phyloP scores from a whole-genome alignment of 805 yeast genomes.

The Wickerhamiella australiensis region DNA sequence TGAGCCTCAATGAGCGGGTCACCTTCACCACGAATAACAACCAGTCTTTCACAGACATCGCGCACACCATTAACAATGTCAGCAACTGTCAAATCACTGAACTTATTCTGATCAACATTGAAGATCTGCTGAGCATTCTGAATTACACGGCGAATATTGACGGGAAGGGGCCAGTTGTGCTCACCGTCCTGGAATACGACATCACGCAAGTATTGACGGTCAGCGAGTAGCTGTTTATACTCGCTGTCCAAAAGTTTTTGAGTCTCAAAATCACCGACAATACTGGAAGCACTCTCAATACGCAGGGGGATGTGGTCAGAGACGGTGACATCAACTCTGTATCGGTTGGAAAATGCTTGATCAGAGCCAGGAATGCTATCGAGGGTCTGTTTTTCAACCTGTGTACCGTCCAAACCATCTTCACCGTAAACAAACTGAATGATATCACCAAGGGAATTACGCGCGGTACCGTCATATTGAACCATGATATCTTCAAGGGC shows the following conservation, averaged over 20 bases:
- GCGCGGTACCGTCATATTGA: conserved; percentile 94
- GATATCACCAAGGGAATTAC: conserved; percentile 93
- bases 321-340: conserved; percentile 76
- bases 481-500: conserved; percentile 97
- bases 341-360: conserved; percentile 66
- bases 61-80: conserved; percentile 68
- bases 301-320: conserved; percentile 51
- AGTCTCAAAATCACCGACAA: conserved; percentile 74
- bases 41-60: conserved; percentile 50
- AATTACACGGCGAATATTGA: conserved; percentile 86
- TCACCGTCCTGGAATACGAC: conserved; percentile 87
- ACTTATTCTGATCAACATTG: conserved; percentile 80
- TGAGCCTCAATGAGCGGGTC: conserved; percentile 72
- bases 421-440: conserved; percentile 97
- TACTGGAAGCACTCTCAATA: conserved; percentile 81
- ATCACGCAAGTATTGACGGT: conserved; percentile 67
- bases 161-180: conserved; percentile 94
- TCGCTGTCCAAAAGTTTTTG: conserved; percentile 77
- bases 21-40: conserved; percentile 74
- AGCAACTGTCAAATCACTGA: conserved; percentile 76
- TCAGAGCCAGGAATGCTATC: conserved; percentile 94
- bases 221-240: conserved; percentile 61
- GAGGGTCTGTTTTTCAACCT: conserved; percentile 89
- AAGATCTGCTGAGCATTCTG: conserved; percentile 97
- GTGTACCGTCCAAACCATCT: conserved; percentile 97